Base-by-base conservation (phyloP, 1,284 basidiomycete genomes). In the Trichosporon sp. region DNA sequence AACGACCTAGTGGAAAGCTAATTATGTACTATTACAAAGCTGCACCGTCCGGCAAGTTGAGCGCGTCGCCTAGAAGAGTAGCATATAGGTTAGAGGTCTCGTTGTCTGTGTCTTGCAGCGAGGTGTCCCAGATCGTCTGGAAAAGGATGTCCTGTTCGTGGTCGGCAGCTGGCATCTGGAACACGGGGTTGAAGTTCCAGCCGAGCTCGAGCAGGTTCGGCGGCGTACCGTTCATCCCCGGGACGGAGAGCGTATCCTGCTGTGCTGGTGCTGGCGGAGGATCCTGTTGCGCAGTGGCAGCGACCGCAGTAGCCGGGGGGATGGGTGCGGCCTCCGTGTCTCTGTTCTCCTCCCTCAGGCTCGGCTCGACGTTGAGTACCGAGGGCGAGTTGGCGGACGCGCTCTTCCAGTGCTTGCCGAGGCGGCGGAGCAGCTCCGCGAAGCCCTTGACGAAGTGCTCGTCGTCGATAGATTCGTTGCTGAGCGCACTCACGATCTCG, bases 71-170 rank as follows among this genome's bases (percentile, higher is more conserved):
- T 5, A 42, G 38, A 9, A 42, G 38, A 6, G 38, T 42, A n/a
- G 38, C 38, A 18, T 42, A 42, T 8, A 42, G 38, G 38, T 42
- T 42, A 18, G 38, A 42, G 5, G 38, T 42, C 38, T 42, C 38
- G 38, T 42, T 42, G 12, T 42, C 38, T 12, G 38, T 42, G 4
- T 42, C 38, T n/a, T 42, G 38, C 18, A 42, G 38, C 4, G 38
- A 42, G 3, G 38, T 42, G 18, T 42, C 38, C 38, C 38, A 42
- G 79, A 85, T 42, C 2, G 38, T 42, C 38, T 42, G 38, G 38
- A 42, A 42, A 18, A 42, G 38, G 15, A 69, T 34, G 51, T 69
- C 68, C 67, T 71, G 70, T 42, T 68, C 70, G 21, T 60, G 65
- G 25, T 68, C 70, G 3, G 67, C 70, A 0, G 67, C 70, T 9